Evolutionary conservation across 805 yeast genomes (phyloP).

Genomic region (Hanseniaspora nectarophila): DNA sequence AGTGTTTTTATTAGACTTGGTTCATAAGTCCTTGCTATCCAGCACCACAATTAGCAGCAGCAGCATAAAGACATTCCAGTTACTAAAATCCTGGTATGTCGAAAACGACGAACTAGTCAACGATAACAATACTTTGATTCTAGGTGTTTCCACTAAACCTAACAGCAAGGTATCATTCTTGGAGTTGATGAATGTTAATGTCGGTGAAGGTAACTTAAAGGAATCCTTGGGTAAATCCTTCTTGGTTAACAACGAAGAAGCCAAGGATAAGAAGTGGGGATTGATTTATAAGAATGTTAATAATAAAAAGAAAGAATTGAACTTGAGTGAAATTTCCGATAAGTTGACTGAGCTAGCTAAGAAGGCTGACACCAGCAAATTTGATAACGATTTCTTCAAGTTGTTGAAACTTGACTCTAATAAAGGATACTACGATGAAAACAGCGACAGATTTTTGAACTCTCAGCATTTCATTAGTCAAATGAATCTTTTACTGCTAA

Average conservation of each 20-base stretch:
- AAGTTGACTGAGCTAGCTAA: neutral
- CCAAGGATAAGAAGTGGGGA: conserved; percentile 15
- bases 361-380: conserved; percentile 18
- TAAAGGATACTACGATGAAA: conserved; percentile 47
- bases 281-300: conserved; percentile 22
- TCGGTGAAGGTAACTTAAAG: conserved; percentile 55
- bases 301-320: conserved; percentile 16
- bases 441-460: conserved; percentile 44
- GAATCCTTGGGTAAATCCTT: conserved; percentile 59
- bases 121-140: conserved; percentile 22
- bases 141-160: conserved; percentile 26
- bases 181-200: conserved; percentile 35
- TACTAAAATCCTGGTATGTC: conserved; percentile 22
- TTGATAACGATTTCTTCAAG: conserved; percentile 27
- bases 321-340: conserved; percentile 4
- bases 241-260: conserved; percentile 12
- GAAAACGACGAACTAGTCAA: conserved; percentile 7
- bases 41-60: conserved; percentile 21
- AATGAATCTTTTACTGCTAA: conserved; percentile 36
- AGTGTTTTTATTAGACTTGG: conserved; percentile 24
- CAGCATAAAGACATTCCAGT: conserved; percentile 24
- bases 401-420: conserved; percentile 25
- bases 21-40: conserved; percentile 22
- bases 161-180: conserved; percentile 23
- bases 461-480: conserved; percentile 43